Conservation (phyloP, 768 basidiomycete genomes). For the Lentinula guzmanii region DNA sequence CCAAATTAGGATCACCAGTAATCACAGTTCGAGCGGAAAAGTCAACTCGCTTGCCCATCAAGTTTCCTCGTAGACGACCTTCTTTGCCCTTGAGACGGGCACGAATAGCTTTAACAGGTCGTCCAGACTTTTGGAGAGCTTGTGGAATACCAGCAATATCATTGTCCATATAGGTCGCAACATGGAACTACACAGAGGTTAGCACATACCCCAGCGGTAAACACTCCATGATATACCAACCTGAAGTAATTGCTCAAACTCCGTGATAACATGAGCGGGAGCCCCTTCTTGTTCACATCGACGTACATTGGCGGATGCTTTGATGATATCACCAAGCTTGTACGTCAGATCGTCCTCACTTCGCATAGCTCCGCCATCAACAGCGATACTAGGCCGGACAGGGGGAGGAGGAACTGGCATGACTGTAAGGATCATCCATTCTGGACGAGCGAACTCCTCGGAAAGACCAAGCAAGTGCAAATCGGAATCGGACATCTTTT, state of each 20-base stretch:
- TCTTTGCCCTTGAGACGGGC: constrained; percentile 98
- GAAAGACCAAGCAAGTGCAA: constrained; percentile 87
- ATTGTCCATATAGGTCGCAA: constrained; percentile 99
- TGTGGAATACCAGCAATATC: constrained; percentile 98
- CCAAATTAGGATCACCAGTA: constrained; percentile 96
- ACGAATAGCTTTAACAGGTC: constrained; percentile 97
- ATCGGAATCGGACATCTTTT: constrained; percentile 91
- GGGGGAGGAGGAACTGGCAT: constrained; percentile 97
- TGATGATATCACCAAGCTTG: constrained; percentile 95
- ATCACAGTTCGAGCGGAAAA: constrained; percentile 99
- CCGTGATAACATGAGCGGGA: constrained; percentile 90
- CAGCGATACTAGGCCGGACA: constrained; percentile 95
- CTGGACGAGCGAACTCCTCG: constrained; percentile 93
- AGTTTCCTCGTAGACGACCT: constrained; percentile 92
- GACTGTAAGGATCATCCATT: constrained; percentile 99
- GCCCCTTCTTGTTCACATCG: constrained; percentile 95
- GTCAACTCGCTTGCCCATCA: constrained; percentile 99
- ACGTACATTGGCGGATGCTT: constrained; percentile 87
- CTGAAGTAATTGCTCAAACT: constrained; percentile 95
- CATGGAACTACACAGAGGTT: constrained; percentile 73
- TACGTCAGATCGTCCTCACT: constrained; percentile 98
- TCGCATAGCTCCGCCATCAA: constrained; percentile 94
- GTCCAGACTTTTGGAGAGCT: constrained; percentile 93
- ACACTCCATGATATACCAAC: constrained; percentile 32
- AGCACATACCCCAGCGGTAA: constrained; percentile 3